Base-by-base conservation (phyloP, 345 rosid genomes). In the Aegle marmelos region DNA sequence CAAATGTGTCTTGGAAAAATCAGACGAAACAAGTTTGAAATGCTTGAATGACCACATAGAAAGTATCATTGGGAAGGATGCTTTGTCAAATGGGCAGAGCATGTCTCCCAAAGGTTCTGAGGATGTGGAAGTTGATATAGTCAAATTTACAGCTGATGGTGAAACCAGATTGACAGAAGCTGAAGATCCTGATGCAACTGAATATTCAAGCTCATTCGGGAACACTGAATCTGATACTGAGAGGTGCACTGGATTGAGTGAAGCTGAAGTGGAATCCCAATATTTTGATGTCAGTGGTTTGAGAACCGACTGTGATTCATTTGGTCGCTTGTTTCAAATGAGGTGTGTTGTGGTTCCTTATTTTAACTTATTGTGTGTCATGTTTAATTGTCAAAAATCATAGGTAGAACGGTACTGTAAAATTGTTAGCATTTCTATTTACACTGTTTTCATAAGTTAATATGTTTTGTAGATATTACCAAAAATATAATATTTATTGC, bases 161-260 rank as follows among this genome's bases (percentile, higher is more conserved):
- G 81, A 79, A 61, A 39, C 68, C 22, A 58, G 74, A 65, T 61
- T 76, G 57, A 67, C 85, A 62, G 68, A 78, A 58, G 83, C 76
- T 76, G 86, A 84, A 36, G 97, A 91, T 53, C 97, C 95, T n/a
- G 87, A 91, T 85, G 98, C 91, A 17, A 93, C 98, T 30, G 98
- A 95, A 76, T 88, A 82, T 82, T 93, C 97, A 73, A 94, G 97
- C 85, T 93, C 97, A 57, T 95, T 95, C 85, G 94, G 91, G 2
- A 81, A 92, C 83, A 89, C 90, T 72, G 67, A 74, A n/a, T 90
- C 97, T 31, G 90, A 87, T 75, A 73, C 80, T 7, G 88, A 82
- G 76, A 86, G 80, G 76, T 83, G 78, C 68, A 82, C 86, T 21
- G 94, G 84, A 71, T 56, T 87, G 62, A 86, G 89, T 75, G 98